Evolutionary conservation across 2,329 filamentous ascomycete genomes (phyloP).

Genomic region (Rachicladosporium sp.): DNA sequence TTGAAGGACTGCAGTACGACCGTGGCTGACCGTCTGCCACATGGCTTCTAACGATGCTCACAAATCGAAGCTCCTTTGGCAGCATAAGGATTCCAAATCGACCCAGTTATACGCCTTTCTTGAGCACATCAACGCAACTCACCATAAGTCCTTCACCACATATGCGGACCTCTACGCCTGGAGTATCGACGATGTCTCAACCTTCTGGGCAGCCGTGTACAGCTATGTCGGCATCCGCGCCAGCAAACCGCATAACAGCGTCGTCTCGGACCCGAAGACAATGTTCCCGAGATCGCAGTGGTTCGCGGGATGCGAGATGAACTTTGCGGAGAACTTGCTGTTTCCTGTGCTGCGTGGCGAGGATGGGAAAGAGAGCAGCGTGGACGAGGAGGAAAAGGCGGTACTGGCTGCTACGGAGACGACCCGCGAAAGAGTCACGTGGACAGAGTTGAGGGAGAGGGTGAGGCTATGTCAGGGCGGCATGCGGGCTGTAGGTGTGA

Average conservation of each 20-base stretch:
- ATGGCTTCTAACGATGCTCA: too few relatives aligned
- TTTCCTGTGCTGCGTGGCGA: slow-evolving; percentile 46
- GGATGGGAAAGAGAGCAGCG: slow-evolving; percentile 14
- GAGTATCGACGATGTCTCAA: slow-evolving; percentile 63
- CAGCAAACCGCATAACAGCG: slow-evolving; percentile 51
- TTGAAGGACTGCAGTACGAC: too few relatives aligned
- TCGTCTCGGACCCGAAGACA: slow-evolving; percentile 51
- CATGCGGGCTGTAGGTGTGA: slow-evolving; percentile 54
- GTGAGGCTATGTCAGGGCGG: slow-evolving; percentile 63
- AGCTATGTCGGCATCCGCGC: slow-evolving; percentile 65
- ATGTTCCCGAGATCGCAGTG: slow-evolving; percentile 85
- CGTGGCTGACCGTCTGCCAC: too few relatives aligned
- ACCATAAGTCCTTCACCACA: slow-evolving; percentile 47
- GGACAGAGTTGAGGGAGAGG: slow-evolving; percentile 66
- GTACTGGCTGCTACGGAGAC: slow-evolving; percentile 75
- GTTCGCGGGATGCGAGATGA: slow-evolving; percentile 66
- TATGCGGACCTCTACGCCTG: slow-evolving; percentile 73
- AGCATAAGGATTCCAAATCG: slow-evolving; percentile 28
- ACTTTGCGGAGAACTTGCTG: slow-evolving; percentile 91
- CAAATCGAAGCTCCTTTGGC: slow-evolving; percentile 16
- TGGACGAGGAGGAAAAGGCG: slow-evolving; percentile 51
- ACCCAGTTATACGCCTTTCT: slow-evolving; percentile 36
- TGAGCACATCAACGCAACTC: slow-evolving; percentile 53
- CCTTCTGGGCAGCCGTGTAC: slow-evolving; percentile 83
- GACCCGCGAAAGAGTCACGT: slow-evolving; percentile 52